Conservation (phyloP, 495 filamentous ascomycete species). For the Schizothecium vesticola region DNA sequence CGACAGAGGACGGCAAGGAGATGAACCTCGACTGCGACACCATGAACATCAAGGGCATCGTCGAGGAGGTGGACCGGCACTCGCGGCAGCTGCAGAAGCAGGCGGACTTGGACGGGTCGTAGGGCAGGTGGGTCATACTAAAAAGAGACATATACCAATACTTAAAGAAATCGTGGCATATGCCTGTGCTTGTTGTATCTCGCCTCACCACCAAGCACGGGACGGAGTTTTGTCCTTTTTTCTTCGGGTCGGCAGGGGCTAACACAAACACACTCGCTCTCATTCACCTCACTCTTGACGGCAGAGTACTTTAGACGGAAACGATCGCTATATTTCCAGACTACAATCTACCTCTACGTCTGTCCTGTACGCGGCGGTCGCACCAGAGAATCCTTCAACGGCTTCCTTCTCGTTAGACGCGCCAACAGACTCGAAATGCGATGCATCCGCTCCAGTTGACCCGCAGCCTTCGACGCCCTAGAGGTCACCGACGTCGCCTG, state of each 20-base stretch:
- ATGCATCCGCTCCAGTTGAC: too few species aligned
- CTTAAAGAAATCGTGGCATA: not conserved
- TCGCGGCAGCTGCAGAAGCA: slow-evolving; percentile 73
- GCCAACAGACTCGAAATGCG: too few species aligned
- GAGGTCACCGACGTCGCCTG: too few species aligned
- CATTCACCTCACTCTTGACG: not conserved
- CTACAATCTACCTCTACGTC: not conserved
- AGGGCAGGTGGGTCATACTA: not conserved
- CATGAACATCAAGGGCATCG: slow-evolving; percentile 77
- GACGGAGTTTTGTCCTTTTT: slow-evolving; percentile 9
- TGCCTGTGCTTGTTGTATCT: not conserved
- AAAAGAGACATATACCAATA: not conserved
- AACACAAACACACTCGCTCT: not conserved
- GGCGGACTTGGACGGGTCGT: slow-evolving; percentile 56
- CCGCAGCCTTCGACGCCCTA: too few species aligned
- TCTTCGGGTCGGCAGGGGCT: not conserved
- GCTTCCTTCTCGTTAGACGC: too few species aligned
- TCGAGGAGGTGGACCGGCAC: slow-evolving; percentile 86
- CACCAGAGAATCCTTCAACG: too few species aligned
- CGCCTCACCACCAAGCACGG: slow-evolving; percentile 1
- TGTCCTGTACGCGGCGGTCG: too few species aligned
- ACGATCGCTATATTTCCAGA: not conserved
- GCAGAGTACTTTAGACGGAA: not conserved
- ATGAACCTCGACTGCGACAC: slow-evolving; percentile 64
- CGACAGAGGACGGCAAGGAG: slow-evolving; percentile 74